Conservation (phyloP, 2,329 filamentous ascomycete genomes). For the Westerdykella sp. region DNA sequence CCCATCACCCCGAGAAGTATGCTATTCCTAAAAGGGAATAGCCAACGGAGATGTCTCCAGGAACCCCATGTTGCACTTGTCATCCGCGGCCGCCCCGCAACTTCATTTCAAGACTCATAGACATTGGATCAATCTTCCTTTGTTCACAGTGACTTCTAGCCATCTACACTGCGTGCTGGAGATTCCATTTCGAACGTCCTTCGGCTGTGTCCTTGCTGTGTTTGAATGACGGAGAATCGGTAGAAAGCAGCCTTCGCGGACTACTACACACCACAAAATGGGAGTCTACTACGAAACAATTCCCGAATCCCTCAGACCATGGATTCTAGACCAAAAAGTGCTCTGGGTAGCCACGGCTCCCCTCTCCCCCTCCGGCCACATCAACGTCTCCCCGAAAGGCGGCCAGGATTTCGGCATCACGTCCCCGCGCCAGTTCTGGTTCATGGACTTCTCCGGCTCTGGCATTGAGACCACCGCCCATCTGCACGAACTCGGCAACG, state of each 20-base stretch:
- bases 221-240: too few relatives aligned
- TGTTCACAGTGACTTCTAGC: too few relatives aligned
- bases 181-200: neutral
- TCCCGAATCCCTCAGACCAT: conserved; percentile 33
- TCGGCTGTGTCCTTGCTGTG: too few relatives aligned
- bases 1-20: too few relatives aligned
- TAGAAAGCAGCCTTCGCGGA: too few relatives aligned
- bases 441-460: conserved; percentile 40
- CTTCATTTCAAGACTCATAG: too few relatives aligned
- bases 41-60: too few relatives aligned
- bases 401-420: conserved; percentile 40
- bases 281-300: conserved; percentile 42
- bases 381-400: conserved; percentile 45
- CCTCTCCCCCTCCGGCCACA: conserved; percentile 37
- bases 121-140: too few relatives aligned
- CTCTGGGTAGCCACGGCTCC: conserved; percentile 42
- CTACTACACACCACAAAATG: conserved; percentile 22
- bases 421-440: conserved; percentile 39
- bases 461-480: conserved; percentile 43
- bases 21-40: too few relatives aligned
- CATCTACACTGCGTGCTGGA: neutral
- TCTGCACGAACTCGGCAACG: conserved; percentile 39
- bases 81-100: too few relatives aligned
- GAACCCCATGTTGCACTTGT: too few relatives aligned
- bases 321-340: conserved; percentile 42